Conservation (phyloP, 148 eudicot species). For the Silene latifolia region DNA sequence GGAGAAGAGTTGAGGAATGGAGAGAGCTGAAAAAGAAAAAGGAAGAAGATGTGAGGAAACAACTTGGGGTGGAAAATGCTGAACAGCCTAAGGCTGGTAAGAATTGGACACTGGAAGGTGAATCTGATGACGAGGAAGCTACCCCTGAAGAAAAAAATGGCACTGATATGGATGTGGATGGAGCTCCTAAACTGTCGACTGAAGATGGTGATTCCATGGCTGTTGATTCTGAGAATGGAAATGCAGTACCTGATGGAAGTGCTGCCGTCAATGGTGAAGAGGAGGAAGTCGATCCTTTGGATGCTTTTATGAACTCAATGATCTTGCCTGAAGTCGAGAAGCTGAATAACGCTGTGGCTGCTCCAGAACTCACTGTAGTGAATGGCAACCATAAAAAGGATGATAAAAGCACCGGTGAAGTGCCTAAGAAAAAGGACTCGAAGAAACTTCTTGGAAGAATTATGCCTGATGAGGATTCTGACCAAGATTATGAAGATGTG, state of each 20-base stretch:
- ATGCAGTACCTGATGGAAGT: slow-evolving; percentile 24
- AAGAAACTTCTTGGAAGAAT: slow-evolving; percentile 62
- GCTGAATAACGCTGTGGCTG: slow-evolving; percentile 35
- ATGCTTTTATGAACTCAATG: slow-evolving; percentile 75
- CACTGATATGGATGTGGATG: slow-evolving; percentile 49
- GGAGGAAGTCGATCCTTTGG: slow-evolving; percentile 76
- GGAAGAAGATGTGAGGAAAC: slow-evolving; percentile 64
- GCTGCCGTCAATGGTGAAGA: slow-evolving; percentile 38
- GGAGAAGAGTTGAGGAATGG: slow-evolving; percentile 94
- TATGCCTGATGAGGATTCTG: slow-evolving; percentile 71
- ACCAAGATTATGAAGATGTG: slow-evolving; percentile 46
- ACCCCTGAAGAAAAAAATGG: slow-evolving; percentile 35
- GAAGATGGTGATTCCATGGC: slow-evolving; percentile 43
- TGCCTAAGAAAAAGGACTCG: slow-evolving; percentile 32
- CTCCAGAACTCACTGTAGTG: slow-evolving; percentile 24
- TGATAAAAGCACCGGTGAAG: slow-evolving; percentile 27
- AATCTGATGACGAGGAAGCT: slow-evolving; percentile 83
- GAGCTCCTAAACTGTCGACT: slow-evolving; percentile 25
- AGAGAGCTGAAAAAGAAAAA: slow-evolving; percentile 65
- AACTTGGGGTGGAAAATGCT: slow-evolving; percentile 42
- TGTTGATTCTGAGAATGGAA: slow-evolving; percentile 41
- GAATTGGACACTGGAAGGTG: slow-evolving; percentile 77
- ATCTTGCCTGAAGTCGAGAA: slow-evolving; percentile 78
- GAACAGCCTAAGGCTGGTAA: slow-evolving; percentile 62
- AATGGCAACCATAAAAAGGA: slow-evolving; percentile 26